phyloP scores from a whole-genome alignment of 208 protist genomes.

The Leishmania lainsoni region DNA sequence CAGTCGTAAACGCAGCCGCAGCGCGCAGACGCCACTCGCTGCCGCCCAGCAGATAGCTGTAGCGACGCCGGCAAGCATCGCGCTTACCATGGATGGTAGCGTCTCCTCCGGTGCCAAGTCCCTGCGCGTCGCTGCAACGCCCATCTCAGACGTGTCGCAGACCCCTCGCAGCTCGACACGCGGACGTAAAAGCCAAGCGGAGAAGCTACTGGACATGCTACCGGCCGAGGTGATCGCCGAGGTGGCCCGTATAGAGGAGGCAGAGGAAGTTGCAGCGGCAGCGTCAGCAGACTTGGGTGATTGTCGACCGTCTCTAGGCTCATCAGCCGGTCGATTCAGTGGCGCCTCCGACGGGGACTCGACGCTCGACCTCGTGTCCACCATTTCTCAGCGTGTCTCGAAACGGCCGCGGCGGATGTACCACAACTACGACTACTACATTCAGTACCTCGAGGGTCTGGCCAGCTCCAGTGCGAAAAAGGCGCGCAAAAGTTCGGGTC shows the following conservation, averaged over 20 bases:
- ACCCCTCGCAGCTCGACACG: conserved; percentile 30
- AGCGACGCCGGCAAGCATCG: conserved; percentile 24
- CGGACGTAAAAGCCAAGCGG: conserved; percentile 37
- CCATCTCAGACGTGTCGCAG: conserved; percentile 17
- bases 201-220: conserved; percentile 53
- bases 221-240: conserved; percentile 38
- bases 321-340: conserved; percentile 16
- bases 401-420: conserved; percentile 32
- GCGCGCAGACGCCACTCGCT: conserved; percentile 9
- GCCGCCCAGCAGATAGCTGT: not conserved
- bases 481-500: conserved; percentile 13
- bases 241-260: conserved; percentile 21
- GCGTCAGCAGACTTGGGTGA: conserved; percentile 6
- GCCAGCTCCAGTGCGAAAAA: conserved; percentile 37
- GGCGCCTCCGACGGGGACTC: conserved; percentile 21
- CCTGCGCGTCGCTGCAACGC: conserved; percentile 16
- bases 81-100: conserved; percentile 26
- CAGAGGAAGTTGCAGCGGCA: conserved; percentile 1
- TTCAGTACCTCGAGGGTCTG: conserved; percentile 40
- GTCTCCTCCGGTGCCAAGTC: conserved; percentile 15
- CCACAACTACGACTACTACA: conserved; percentile 47
- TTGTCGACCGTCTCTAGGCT: conserved; percentile 10
- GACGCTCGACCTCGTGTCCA: conserved; percentile 23
- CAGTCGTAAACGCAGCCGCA: conserved; percentile 20
- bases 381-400: conserved; percentile 50